Evolutionary conservation across 352 stramenopile species (phyloP).

Genomic region (Globisporangium cystogenes): DNA sequence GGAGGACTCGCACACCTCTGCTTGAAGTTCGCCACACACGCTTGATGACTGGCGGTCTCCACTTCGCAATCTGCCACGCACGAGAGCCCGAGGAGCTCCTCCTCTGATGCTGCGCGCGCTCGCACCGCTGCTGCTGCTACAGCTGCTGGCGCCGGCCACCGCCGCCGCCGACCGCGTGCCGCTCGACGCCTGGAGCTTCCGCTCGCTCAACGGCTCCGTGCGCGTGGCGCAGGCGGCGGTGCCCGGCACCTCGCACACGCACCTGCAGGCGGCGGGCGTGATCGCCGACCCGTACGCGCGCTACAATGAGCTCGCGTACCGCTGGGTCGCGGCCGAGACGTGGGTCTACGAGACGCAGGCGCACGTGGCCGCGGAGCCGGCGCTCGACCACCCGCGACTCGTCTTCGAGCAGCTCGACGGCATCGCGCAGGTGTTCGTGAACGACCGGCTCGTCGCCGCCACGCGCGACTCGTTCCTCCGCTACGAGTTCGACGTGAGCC

Average conservation of each 20-base stretch:
- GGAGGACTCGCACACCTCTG: neutral
- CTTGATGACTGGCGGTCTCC: neutral
- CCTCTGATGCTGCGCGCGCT: neutral
- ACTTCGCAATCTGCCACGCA: neutral
- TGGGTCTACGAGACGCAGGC: constrained; percentile 71
- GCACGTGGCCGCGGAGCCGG: constrained; percentile 13
- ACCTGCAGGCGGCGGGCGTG: constrained; percentile 54
- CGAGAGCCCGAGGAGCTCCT: neutral
- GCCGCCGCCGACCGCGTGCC: constrained; percentile 15
- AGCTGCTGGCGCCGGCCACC: constrained; percentile 1
- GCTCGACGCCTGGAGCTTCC: constrained; percentile 47
- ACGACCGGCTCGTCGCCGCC: constrained; percentile 37
- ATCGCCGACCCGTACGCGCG: constrained; percentile 62
- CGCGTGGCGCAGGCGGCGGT: constrained; percentile 36
- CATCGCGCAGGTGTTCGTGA: constrained; percentile 58
- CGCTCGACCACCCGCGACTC: constrained; percentile 13
- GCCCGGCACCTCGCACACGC: constrained; percentile 67
- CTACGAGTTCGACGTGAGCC: constrained; percentile 38
- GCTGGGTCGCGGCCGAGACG: constrained; percentile 61
- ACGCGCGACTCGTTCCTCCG: constrained; percentile 66
- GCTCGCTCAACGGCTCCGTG: constrained; percentile 54
- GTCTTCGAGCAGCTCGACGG: constrained; percentile 72
- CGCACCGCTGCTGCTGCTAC: neutral
- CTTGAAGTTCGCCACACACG: neutral
- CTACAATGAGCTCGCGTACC: constrained; percentile 64